These are phyloP conservation scores for Ogataea polymorpha DNA, from an alignment of 805 yeast genomes.

Conservation along the genomic window DNA sequence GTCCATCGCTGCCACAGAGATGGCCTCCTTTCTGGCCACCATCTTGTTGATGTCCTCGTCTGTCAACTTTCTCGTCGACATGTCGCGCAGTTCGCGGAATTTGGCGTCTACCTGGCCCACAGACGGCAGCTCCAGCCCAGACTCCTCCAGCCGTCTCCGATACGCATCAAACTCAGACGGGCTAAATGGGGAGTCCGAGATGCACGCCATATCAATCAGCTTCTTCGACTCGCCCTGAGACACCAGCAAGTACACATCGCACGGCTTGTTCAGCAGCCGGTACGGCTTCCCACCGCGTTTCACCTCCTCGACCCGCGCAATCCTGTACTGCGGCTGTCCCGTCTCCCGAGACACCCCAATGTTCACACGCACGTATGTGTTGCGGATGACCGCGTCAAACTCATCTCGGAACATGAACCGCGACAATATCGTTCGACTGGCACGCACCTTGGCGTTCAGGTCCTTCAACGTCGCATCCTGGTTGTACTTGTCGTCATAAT, in stretches of 20 bases:
- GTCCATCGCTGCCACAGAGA: conserved; percentile 48
- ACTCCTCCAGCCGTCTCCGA: conserved; percentile 54
- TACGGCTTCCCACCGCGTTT: conserved; percentile 38
- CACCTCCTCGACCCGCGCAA: conserved; percentile 76
- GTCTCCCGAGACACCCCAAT: conserved; percentile 67
- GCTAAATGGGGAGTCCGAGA: conserved; percentile 74
- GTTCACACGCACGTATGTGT: conserved; percentile 79
- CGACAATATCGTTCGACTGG: conserved; percentile 74
- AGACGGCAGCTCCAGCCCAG: conserved; percentile 58
- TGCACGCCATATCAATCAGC: conserved; percentile 70
- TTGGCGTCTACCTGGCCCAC: conserved; percentile 63
- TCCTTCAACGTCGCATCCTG: conserved; percentile 56
- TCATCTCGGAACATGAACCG: conserved; percentile 81
- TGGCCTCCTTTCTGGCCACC: conserved; percentile 66
- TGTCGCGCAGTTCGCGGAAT: conserved; percentile 54
- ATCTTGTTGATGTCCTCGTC: conserved; percentile 74
- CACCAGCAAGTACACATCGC: conserved; percentile 59
- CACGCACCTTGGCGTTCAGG: conserved; percentile 59
- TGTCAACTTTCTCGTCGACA: conserved; percentile 65
- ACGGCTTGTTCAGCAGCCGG: conserved; percentile 39
- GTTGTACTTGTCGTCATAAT: conserved; percentile 34
- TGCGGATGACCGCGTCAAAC: conserved; percentile 65
- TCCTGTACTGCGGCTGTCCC: conserved; percentile 66
- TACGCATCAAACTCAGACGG: conserved; percentile 74
- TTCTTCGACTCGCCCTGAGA: conserved; percentile 79